A percentile compares a stretch with the other conserved stretches of the same genome.
Conservation (phyloP, 2,329 filamentous ascomycete species). For the Fusarium phyllophilum region DNA sequence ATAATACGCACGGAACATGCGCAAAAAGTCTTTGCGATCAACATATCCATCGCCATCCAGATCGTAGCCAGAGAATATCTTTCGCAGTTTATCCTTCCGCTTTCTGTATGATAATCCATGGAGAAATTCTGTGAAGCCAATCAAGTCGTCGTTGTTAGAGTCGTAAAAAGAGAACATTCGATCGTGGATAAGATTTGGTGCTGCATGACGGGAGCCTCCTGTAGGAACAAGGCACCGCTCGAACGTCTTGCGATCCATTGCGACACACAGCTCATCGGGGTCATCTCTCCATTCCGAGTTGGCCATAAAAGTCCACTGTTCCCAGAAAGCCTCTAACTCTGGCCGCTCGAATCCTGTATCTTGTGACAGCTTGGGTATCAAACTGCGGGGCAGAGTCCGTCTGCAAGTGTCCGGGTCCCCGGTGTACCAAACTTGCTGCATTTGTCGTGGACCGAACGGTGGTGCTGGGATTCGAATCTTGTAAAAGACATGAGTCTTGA, state of each 20-base stretch:
- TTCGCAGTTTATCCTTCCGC: constrained; percentile 73
- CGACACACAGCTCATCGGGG: constrained; percentile 78
- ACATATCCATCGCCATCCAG: constrained; percentile 89
- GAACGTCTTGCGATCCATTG: constrained; percentile 93
- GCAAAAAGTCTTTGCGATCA: constrained; percentile 84
- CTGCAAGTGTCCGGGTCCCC: constrained; percentile 81
- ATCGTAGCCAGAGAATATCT: constrained; percentile 90
- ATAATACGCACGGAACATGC: constrained; percentile 93
- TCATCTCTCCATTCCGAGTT: constrained; percentile 86
- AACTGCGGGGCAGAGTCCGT: constrained; percentile 70
- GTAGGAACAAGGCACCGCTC: constrained; percentile 89
- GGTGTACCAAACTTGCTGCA: constrained; percentile 86
- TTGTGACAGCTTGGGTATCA: constrained; percentile 75
- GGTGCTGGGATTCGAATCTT: constrained; percentile 93
- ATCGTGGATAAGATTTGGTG: constrained; percentile 92
- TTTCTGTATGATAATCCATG: constrained; percentile 79
- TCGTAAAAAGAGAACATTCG: constrained; percentile 98
- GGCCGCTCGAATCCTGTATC: constrained; percentile 85
- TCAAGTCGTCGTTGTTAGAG: constrained; percentile 85
- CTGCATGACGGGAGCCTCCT: constrained; percentile 79
- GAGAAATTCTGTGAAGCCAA: constrained; percentile 92
- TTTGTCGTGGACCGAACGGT: constrained; percentile 82
- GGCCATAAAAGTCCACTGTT: constrained; percentile 95
- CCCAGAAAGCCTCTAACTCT: constrained; percentile 92
- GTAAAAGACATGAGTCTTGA: constrained; percentile 95